Percentiles rank a stretch among this genome's conserved stretches.
Conservation (phyloP, 108 stramenopile species). For the Stephanodiscus triporus region DNA sequence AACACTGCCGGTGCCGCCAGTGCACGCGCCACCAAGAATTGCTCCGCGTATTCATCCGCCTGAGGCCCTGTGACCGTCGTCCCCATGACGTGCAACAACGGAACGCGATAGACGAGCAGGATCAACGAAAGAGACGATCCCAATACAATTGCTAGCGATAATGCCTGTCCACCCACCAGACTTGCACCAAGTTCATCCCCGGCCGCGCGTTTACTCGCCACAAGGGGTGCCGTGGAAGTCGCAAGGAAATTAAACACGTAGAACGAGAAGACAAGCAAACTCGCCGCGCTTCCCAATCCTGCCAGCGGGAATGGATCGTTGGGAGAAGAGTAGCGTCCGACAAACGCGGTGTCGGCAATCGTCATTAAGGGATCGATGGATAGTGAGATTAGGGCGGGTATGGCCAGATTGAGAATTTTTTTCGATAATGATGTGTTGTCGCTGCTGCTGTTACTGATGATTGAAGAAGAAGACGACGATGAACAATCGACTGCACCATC, state of each 20-base stretch:
- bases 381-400: slow-evolving; percentile 75
- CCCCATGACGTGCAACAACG: slow-evolving; percentile 77
- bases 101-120: slow-evolving; percentile 48
- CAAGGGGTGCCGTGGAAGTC: slow-evolving; percentile 84
- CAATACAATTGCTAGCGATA: slow-evolving; percentile 65
- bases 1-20: slow-evolving; percentile 84
- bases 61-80: slow-evolving; percentile 61
- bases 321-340: slow-evolving; percentile 64
- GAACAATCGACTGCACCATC: not conserved
- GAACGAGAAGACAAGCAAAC: slow-evolving; percentile 78
- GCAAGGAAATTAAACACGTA: slow-evolving; percentile 86
- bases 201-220: slow-evolving; percentile 60
- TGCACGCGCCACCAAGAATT: slow-evolving; percentile 69
- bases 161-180: slow-evolving; percentile 79
- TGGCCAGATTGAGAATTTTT: slow-evolving; percentile 67
- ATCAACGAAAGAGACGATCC: slow-evolving; percentile 50
- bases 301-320: slow-evolving; percentile 67
- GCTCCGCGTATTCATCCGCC: slow-evolving; percentile 66
- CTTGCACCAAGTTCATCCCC: slow-evolving; percentile 59
- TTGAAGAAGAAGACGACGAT: not conserved
- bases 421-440: slow-evolving; percentile 2
- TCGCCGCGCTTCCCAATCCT: slow-evolving; percentile 81
- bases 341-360: slow-evolving; percentile 84
- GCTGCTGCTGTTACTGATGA: not conserved
- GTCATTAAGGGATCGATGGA: slow-evolving; percentile 88